Base-by-base conservation (phyloP, 768 basidiomycete species). In the Scleroderma bovista region DNA sequence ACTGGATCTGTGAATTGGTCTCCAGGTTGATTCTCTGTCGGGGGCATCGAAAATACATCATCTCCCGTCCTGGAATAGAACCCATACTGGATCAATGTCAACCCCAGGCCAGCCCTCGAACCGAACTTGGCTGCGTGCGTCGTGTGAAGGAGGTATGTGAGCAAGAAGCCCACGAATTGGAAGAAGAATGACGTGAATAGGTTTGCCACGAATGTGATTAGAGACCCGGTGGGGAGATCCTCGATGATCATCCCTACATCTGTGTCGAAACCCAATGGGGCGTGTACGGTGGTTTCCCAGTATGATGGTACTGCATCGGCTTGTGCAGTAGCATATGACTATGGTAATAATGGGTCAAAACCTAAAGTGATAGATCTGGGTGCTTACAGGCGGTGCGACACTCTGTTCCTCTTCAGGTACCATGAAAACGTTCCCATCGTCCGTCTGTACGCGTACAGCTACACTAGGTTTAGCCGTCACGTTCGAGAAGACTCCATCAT, bases 401-500 rank as follows among this genome's bases (percentile, higher is more conserved):
- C 81, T 88, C 64, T 90, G 85, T 7, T 75, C 73, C 42, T 89
- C 85, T 60, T 96, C 93, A 5, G 93, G 91, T 34, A 83, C 79
- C 60, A 83, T 71, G 62, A 76, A 75, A 3, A 78, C 69, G 57
- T 74, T 72, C 4, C 86, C 86, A 57, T 83, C 69, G 32, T 76
- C 76, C 19, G 73, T 67, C 31, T 59, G 67, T n/a, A 81, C 60
- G 22, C 75, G 72, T 1, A 72, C 63, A 15, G 64, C 64, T 46
- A 71, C 69, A 37, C 63, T 64, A 1, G 96, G 95, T 65, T 96
- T 96, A 1, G 95, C 95, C 57, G 81, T 84, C 33, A 99, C 82
- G 61, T 98, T 99, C 26, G 88, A 84, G 62, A 97, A 99, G 9
- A 98, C 94, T 3, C 96, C 96, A 58, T 96, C 93, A 60, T 94